These are phyloP conservation scores for Mycena galericulata DNA, from an alignment of 768 basidiomycete genomes.

Conservation along the genomic window DNA sequence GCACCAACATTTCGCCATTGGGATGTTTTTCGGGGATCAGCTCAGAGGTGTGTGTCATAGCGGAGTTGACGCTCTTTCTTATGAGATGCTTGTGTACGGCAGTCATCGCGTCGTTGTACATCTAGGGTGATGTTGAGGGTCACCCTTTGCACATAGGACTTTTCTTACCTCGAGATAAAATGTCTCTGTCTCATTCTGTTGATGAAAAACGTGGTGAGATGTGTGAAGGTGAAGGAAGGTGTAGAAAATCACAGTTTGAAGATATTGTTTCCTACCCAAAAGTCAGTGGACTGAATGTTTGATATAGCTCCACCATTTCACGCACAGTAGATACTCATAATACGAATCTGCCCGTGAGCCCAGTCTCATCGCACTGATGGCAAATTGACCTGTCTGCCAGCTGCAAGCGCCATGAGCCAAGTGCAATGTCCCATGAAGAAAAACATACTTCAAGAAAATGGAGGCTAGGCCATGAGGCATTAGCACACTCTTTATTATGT, in stretches of 20 bases:
- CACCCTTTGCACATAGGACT: not conserved
- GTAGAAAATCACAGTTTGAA: slow-evolving; percentile 73
- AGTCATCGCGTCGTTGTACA: slow-evolving; percentile 90
- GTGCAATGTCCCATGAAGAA: not conserved
- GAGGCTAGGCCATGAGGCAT: slow-evolving; percentile 82
- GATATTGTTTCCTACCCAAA: slow-evolving; percentile 73
- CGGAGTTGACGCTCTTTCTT: slow-evolving; percentile 65
- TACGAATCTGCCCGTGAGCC: slow-evolving; percentile 95
- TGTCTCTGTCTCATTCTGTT: slow-evolving; percentile 76
- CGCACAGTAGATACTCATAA: slow-evolving; percentile 90
- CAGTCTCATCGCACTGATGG: slow-evolving; percentile 82
- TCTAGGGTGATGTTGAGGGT: slow-evolving; percentile 56
- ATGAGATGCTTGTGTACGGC: slow-evolving; percentile 84
- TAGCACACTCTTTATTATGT: slow-evolving; percentile 70
- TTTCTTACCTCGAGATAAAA: slow-evolving; percentile 77
- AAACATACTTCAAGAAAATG: slow-evolving; percentile 82
- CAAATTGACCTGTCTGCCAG: slow-evolving; percentile 56
- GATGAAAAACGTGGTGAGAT: slow-evolving; percentile 11
- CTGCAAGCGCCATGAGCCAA: slow-evolving; percentile 9
- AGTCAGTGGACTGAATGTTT: not conserved
- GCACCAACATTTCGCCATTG: slow-evolving; percentile 52
- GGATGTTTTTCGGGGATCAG: slow-evolving; percentile 68
- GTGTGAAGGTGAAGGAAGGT: not conserved
- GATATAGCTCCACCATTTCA: slow-evolving; percentile 10
- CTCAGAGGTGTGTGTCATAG: slow-evolving; percentile 86